Percentiles rank a stretch among this genome's conserved stretches.
Conservation (phyloP, 805 yeast genomes). For the Cyberlindnera veronae region DNA sequence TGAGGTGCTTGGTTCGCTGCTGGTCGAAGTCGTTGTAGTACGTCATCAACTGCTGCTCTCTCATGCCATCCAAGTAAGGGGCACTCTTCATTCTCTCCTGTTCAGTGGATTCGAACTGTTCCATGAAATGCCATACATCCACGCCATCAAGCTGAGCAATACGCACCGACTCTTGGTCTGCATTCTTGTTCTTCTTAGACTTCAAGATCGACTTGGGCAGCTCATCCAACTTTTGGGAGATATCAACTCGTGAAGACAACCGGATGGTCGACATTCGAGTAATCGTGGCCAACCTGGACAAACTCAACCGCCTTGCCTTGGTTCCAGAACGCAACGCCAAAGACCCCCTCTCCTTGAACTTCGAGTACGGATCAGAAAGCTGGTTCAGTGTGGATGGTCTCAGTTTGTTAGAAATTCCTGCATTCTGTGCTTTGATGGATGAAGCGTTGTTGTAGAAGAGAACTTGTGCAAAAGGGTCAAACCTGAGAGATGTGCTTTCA, state of each 20-base stretch:
- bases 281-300: neutral
- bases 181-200: slow-evolving; percentile 10
- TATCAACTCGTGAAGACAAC: neutral
- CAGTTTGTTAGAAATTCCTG: too few species aligned
- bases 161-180: slow-evolving; percentile 9
- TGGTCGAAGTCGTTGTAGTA: slow-evolving; percentile 9
- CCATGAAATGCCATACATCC: slow-evolving; percentile 11
- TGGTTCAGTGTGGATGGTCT: too few species aligned
- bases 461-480: slow-evolving; percentile 11
- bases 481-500: slow-evolving; percentile 5
- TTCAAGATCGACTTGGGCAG: slow-evolving; percentile 14
- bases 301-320: neutral
- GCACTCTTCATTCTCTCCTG: slow-evolving; percentile 6
- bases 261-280: neutral
- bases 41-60: slow-evolving; percentile 11
- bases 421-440: neutral
- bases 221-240: too few species aligned
- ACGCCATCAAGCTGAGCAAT: slow-evolving; percentile 5
- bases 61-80: slow-evolving; percentile 1
- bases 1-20: neutral
- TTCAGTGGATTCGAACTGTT: slow-evolving; percentile 10
- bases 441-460: slow-evolving; percentile 14
- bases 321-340: neutral
- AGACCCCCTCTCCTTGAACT: neutral
- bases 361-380: neutral